Evolutionary conservation across 768 basidiomycete species (phyloP), one percentile per base, ranked within the genome.

Genomic region (Mycena rebaudengoi): DNA sequence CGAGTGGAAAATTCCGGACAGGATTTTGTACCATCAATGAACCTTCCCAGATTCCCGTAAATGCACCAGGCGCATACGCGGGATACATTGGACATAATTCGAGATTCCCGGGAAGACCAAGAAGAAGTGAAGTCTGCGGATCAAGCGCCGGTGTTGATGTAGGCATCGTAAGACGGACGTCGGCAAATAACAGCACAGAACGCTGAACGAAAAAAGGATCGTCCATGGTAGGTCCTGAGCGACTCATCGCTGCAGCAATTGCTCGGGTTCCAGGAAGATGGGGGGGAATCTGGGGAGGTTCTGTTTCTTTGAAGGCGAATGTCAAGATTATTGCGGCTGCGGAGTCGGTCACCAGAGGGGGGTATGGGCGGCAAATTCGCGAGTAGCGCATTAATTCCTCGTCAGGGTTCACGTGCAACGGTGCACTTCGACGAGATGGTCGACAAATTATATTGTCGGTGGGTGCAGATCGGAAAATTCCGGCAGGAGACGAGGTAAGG

Each of bases 41-140:
- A 1, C 88, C 88, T 74, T 88, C 83, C 88, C 88, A 90, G 60
- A 83, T 69, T 4, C 87, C 88, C 28, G 84, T 77, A 56, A 89
- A 77, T 32, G 79, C 72, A 18, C 85, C 85, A 39, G 82, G 80
- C 28, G 71, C 65, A 49, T 71, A 69, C n/a, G 73, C 72, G 63
- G 69, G 37, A 33, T 43, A 65, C 61, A 68, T 68, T 11, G 71
- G 70, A 25, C 61, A 65, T 39, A 60, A 48, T 12, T 60, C 41
- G 51, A 68, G 21, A 32, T 37, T 62, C 32, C 13, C 45, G 14
- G 41, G 65, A 39, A 20, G 32, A 60, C 70, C 26, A 23, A 63
- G 48, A 21, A 60, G 23, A 18, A 60, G 40, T 45, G 61, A 39
- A 23, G 59, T 58, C 61, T 61, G 60, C 28, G 61, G 60, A 62